Evolutionary conservation across 1,284 basidiomycete genomes (phyloP).

Genomic region (Sanghuangporus sanghuang): DNA sequence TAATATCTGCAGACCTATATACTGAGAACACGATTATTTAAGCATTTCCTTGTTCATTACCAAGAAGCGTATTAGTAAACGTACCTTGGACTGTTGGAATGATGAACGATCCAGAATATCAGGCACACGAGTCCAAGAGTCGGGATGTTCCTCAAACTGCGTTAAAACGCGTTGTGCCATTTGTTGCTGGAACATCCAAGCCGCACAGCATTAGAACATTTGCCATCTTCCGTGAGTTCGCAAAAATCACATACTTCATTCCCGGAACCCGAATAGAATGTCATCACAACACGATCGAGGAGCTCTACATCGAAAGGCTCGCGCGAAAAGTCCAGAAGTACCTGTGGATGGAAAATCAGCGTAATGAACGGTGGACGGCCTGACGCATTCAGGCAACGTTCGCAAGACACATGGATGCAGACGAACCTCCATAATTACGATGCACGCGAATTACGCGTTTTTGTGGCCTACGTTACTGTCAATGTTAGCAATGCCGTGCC

Average conservation of each 20-base stretch:
- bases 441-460: slow-evolving; percentile 11
- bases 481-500: background rate
- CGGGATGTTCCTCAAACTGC: slow-evolving; percentile 96
- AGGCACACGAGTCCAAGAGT: slow-evolving; percentile 97
- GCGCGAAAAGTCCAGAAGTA: slow-evolving; percentile 80
- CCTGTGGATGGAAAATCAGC: slow-evolving; percentile 36
- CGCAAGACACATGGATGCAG: background rate
- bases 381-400: slow-evolving; percentile 5
- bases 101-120: slow-evolving; percentile 85
- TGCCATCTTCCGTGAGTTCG: slow-evolving; percentile 8
- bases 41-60: background rate
- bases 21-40: slow-evolving; percentile 41
- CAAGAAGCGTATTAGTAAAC: slow-evolving; percentile 18
- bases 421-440: slow-evolving; percentile 11
- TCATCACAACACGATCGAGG: slow-evolving; percentile 81
- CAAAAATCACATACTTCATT: slow-evolving; percentile 51
- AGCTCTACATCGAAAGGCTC: slow-evolving; percentile 77
- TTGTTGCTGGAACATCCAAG: slow-evolving; percentile 64
- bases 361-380: background rate
- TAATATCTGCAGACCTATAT: slow-evolving; percentile 90
- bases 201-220: background rate
- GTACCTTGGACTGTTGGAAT: slow-evolving; percentile 89
- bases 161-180: slow-evolving; percentile 86
- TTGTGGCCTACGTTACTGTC: background rate
- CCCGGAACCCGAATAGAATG: slow-evolving; percentile 78